These are phyloP conservation scores for Xylaria venustula DNA, from an alignment of 495 filamentous ascomycete genomes.

Conservation along the genomic window DNA sequence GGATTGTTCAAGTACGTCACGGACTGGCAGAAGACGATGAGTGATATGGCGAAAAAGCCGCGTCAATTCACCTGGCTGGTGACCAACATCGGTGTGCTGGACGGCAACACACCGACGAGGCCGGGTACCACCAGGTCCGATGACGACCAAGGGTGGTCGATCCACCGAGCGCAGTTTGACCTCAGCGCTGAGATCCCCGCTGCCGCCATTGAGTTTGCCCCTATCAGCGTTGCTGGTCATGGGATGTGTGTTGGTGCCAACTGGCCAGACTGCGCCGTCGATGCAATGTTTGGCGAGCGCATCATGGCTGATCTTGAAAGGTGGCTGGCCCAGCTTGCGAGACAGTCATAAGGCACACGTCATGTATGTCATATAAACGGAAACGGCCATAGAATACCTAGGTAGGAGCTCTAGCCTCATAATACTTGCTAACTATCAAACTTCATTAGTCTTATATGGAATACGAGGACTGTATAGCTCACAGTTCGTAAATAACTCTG, in stretches of 20 bases:
- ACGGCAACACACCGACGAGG: not conserved
- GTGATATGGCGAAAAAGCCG: constrained; percentile 12
- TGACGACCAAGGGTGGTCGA: constrained; percentile 16
- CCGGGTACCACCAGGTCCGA: not conserved
- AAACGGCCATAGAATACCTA: no score
- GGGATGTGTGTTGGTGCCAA: constrained; percentile 18
- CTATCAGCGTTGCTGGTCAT: constrained; percentile 15
- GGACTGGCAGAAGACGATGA: constrained; percentile 19
- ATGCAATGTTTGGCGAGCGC: constrained; percentile 16
- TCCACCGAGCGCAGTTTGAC: constrained; percentile 18
- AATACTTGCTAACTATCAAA: no score
- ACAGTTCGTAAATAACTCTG: no score
- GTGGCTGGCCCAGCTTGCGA: constrained; percentile 8
- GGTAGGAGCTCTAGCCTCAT: no score
- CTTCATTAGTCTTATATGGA: no score
- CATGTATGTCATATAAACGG: no score
- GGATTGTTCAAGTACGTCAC: constrained; percentile 12
- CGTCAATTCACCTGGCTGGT: constrained; percentile 20
- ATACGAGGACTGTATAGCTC: no score
- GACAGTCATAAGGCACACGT: no score
- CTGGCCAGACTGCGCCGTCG: constrained; percentile 23
- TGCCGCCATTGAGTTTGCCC: constrained; percentile 19
- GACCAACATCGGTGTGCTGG: constrained; percentile 19
- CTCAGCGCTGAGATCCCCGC: constrained; percentile 23
- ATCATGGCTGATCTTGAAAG: constrained; percentile 20